phyloP scores from a whole-genome alignment of 257 asterid species.

The Linaria vulgaris region DNA sequence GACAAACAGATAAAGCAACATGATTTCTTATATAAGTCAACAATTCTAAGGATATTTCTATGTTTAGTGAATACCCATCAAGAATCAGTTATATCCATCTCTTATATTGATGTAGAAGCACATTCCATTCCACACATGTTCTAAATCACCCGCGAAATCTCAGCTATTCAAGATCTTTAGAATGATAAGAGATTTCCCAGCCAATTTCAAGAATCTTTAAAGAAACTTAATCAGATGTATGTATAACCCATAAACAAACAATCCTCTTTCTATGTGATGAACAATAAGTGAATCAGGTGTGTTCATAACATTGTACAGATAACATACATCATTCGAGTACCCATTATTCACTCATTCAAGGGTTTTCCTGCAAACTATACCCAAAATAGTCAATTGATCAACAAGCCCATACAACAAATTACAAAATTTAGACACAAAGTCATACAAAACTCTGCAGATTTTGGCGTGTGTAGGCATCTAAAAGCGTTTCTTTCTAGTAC shows the following conservation, averaged over 20 bases:
- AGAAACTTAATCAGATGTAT: slow-evolving; percentile 18
- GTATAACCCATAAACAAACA: slow-evolving; percentile 24
- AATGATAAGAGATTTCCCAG: slow-evolving; percentile 18
- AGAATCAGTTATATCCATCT: slow-evolving; percentile 11
- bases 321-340: slow-evolving; percentile 1
- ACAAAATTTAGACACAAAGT: slow-evolving; percentile 27
- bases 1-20: slow-evolving; percentile 9
- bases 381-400: slow-evolving; percentile 24
- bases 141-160: slow-evolving; percentile 15
- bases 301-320: too few relatives aligned
- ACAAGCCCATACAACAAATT: slow-evolving; percentile 28
- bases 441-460: slow-evolving; percentile 20
- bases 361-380: slow-evolving; percentile 4
- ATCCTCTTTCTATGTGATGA: slow-evolving; percentile 17
- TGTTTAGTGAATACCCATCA: slow-evolving; percentile 19
- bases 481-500: too few relatives aligned
- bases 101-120: slow-evolving; percentile 2
- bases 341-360: slow-evolving; percentile 15
- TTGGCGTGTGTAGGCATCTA: slow-evolving; percentile 11
- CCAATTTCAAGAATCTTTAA: slow-evolving; percentile 23
- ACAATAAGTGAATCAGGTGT: too few relatives aligned
- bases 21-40: slow-evolving; percentile 9
- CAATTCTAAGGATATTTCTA: background rate
- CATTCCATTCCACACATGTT: background rate
- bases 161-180: slow-evolving; percentile 13